A percentile compares a stretch with the other conserved stretches of the same genome.
phyloP scores from a whole-genome alignment of 352 stramenopile genomes.

The Pythium plurisporium region DNA sequence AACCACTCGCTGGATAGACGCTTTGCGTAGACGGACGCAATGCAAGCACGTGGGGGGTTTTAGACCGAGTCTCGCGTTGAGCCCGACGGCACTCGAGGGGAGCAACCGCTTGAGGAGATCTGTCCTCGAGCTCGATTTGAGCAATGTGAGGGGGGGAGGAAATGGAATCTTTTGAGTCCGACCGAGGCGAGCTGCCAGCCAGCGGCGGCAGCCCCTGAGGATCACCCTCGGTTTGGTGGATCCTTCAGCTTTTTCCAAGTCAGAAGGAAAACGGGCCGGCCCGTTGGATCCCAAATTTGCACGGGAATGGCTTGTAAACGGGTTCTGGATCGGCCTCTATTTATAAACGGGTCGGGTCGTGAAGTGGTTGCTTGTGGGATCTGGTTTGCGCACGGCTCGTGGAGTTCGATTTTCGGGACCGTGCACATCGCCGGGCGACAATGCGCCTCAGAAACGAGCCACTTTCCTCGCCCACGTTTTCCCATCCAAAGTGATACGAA shows the following conservation, averaged over 20 bases:
- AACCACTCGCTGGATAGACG: no score
- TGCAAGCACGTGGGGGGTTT: background rate
- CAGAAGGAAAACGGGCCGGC: no score
- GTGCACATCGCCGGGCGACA: constrained; percentile 20
- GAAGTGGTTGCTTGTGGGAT: background rate
- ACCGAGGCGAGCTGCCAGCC: background rate
- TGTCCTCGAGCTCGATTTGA: constrained; percentile 15
- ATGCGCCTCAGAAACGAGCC: constrained; percentile 17
- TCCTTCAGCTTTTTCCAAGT: background rate
- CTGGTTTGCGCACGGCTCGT: constrained; percentile 23
- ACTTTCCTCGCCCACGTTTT: constrained; percentile 2
- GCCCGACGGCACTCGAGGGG: background rate
- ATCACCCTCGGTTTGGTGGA: background rate
- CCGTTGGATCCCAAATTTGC: background rate
- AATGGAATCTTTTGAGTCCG: constrained; percentile 2
- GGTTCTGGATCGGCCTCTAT: background rate
- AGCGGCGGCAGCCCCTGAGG: background rate
- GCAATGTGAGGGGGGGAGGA: constrained; percentile 9
- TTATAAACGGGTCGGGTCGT: constrained; percentile 5
- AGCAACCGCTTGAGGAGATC: background rate
- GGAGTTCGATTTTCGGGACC: constrained; percentile 16
- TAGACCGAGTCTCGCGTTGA: background rate
- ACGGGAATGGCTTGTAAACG: background rate
- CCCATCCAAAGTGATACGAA: constrained; percentile 4
- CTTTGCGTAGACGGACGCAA: no score